Evolutionary conservation across 2,329 filamentous ascomycete genomes (phyloP).

Genomic region (Knoxdaviesia capensis): DNA sequence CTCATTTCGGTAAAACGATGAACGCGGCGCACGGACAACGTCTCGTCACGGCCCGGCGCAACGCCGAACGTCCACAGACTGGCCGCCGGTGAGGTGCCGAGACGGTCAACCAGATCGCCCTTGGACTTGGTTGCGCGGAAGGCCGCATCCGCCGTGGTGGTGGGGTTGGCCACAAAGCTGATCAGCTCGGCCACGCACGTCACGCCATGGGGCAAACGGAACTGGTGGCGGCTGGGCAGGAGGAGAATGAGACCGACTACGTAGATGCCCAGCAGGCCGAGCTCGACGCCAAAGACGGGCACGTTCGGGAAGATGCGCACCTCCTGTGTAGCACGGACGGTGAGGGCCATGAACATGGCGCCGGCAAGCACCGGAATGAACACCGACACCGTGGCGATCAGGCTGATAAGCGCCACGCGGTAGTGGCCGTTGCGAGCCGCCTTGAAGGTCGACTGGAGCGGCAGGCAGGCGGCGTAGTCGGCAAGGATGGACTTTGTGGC

Average conservation of each 20-base stretch:
- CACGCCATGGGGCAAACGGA: conserved; percentile 53
- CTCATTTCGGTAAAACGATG: conserved; percentile 23
- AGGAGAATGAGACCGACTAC: conserved; percentile 40
- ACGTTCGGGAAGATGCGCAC: conserved; percentile 54
- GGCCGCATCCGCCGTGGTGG: conserved; percentile 49
- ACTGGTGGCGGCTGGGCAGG: conserved; percentile 36
- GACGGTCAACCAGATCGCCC: conserved; percentile 44
- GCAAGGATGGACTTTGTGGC: conserved; percentile 45
- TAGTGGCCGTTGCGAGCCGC: conserved; percentile 43
- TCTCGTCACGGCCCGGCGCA: conserved; percentile 18
- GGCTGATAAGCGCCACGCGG: conserved; percentile 40
- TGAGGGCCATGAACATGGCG: conserved; percentile 56
- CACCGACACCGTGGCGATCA: conserved; percentile 36
- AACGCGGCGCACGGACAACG: conserved; percentile 22
- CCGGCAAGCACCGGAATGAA: conserved; percentile 48
- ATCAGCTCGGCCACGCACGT: conserved; percentile 57
- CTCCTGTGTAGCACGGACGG: conserved; percentile 22
- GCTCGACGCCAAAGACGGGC: conserved; percentile 51
- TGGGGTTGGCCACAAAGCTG: conserved; percentile 55
- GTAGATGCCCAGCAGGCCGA: conserved; percentile 53
- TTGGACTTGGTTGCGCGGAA: conserved; percentile 51
- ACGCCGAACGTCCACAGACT: conserved; percentile 31
- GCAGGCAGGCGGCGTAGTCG: conserved; percentile 49
- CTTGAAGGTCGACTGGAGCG: conserved; percentile 35
- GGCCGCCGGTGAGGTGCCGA: conserved; percentile 32